These are phyloP conservation scores for Yamadazyma sp. DNA, from an alignment of 1,139 yeast species.

Conservation along the genomic window DNA sequence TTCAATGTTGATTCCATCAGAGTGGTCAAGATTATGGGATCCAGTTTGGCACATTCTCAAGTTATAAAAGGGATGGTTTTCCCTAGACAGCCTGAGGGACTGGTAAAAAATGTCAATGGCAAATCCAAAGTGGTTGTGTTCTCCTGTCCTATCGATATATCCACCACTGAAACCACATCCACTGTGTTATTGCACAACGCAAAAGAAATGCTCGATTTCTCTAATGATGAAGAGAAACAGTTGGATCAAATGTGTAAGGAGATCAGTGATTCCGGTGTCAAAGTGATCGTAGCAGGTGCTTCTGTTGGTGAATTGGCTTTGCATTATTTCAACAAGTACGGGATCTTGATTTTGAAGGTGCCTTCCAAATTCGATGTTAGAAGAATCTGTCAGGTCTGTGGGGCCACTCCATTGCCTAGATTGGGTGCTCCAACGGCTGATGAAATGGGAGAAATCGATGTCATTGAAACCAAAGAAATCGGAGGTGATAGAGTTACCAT, in stretches of 20 bases:
- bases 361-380: conserved; percentile 93
- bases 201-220: conserved; percentile 92
- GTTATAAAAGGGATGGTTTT: conserved; percentile 98
- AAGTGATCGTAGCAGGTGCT: conserved; percentile 89
- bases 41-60: conserved; percentile 67
- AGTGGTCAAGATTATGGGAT: conserved; percentile 96
- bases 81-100: conserved; percentile 95
- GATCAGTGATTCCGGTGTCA: conserved; percentile 79
- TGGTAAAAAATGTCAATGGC: conserved; percentile 57
- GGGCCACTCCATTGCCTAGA: conserved; percentile 94
- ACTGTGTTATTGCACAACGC: conserved; percentile 95
- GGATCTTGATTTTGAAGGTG: conserved; percentile 81
- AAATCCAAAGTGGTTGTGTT: conserved; percentile 87
- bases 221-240: conserved; percentile 95
- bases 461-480: conserved; percentile 88
- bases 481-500: conserved; percentile 98
- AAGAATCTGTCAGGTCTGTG: conserved; percentile 93
- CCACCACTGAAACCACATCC: conserved; percentile 96
- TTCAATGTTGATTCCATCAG: conserved; percentile 92
- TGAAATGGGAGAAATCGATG: conserved; percentile 85
- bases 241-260: conserved; percentile 85
- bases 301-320: conserved; percentile 90
- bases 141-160: conserved; percentile 91
- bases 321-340: conserved; percentile 87
- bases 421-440: conserved; percentile 96